Evolutionary conservation across 2,329 filamentous ascomycete genomes (phyloP), one percentile per base, ranked within the genome.

Genomic region (Alternaria burnsii): DNA sequence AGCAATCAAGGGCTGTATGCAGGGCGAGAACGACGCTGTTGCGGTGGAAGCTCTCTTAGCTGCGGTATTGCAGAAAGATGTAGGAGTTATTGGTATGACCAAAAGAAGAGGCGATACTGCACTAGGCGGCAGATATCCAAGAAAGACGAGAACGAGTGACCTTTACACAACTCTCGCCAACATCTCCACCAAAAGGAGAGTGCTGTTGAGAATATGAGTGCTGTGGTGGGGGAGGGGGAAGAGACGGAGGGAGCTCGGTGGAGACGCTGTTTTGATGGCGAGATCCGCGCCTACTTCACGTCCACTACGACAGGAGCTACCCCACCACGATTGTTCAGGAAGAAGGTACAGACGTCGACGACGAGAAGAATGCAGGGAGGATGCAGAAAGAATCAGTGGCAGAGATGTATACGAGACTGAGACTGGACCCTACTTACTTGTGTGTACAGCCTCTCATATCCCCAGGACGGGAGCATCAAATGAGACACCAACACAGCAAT

Each of bases 111-210:
- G 46, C 51, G 58, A 66, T 65, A 58, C 63, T 63, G 56, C 63
- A 50, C 63, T n/a, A 60, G 55, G 58, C 61, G 51, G 58, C 61
- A 47, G 58, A 47, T 69, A 69, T 67, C 61, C 67, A 70, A 70
- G 59, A 69, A 52, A 57, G 58, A 55, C 46, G 43, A 56, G 56
- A 64, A 56, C 52, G 61, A 65, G 63, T 60, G 61, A 59, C 55
- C 53, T 56, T 52, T 59, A 58, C 64, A 61, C 57, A 55, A 42
- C 47, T 34, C 56, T 66, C 58, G 60, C 53, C 60, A 59, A 48
- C 52, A 51, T 60, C 55, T 56, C 59, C 47, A 53, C 57, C 60
- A 62, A 68, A 58, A 65, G 55, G 59, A 62, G 62, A 59, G 58
- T 58, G 65, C 48, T 61, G 62, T 56, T 66, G 66, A 56, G 52